Percentiles rank a stretch among this genome's conserved stretches.
These are phyloP conservation scores for Fusarium equiseti DNA, from an alignment of 2,329 filamentous ascomycete species.

Conservation along the genomic window DNA sequence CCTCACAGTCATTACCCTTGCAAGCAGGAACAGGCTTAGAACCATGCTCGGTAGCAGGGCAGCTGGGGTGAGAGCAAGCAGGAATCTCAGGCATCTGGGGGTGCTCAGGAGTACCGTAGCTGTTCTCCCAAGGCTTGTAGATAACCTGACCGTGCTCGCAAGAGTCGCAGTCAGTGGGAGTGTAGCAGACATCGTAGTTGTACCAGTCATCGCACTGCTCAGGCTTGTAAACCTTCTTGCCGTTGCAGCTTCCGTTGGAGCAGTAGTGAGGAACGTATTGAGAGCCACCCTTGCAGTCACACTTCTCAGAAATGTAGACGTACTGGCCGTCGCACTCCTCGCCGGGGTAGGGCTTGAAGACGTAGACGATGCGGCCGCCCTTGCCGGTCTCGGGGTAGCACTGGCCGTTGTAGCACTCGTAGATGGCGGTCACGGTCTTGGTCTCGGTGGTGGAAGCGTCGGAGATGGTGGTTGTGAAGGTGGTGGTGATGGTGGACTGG, in stretches of 20 bases:
- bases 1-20: not conserved
- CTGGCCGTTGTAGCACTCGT: conserved; percentile 32
- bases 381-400: conserved; percentile 29
- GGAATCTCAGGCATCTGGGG: conserved; percentile 13
- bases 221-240: conserved; percentile 42
- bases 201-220: conserved; percentile 35
- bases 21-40: not conserved
- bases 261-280: conserved; percentile 41
- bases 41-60: conserved; percentile 9
- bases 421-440: conserved; percentile 39
- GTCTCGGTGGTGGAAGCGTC: conserved; percentile 25
- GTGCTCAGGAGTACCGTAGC: conserved; percentile 19
- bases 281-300: conserved; percentile 37
- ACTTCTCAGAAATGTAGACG: conserved; percentile 38
- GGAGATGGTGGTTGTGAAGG: conserved; percentile 30
- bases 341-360: conserved; percentile 40
- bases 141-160: conserved; percentile 32
- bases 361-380: conserved; percentile 20
- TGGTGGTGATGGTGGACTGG: conserved; percentile 37
- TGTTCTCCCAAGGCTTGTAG: conserved; percentile 45
- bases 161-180: conserved; percentile 23
- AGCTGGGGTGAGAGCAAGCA: conserved; percentile 6
- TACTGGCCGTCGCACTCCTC: conserved; percentile 34
- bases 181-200: conserved; percentile 32
- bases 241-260: conserved; percentile 30